phyloP scores from a whole-genome alignment of 495 filamentous ascomycete genomes.

The Haplographium delicatum region DNA sequence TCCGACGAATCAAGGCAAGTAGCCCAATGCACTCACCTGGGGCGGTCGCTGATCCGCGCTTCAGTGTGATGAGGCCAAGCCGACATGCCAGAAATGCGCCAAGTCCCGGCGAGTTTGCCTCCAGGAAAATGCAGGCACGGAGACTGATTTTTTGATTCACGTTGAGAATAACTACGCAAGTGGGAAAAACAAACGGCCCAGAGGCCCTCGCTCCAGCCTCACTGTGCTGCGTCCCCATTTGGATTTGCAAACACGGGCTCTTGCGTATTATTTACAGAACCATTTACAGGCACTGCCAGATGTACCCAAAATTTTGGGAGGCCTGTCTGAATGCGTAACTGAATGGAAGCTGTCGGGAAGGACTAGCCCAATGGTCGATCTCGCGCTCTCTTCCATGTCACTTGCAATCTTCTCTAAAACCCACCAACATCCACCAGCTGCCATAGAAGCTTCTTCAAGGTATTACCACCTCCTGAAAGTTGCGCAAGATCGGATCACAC shows the following conservation, averaged over 20 bases:
- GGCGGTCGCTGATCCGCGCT: no score
- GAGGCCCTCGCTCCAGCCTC: conserved; percentile 29
- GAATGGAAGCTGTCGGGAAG: conserved; percentile 6
- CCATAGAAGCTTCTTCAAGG: conserved; percentile 17
- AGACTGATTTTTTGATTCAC: conserved; percentile 20
- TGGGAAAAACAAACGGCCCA: conserved; percentile 26
- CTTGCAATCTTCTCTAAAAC: conserved; percentile 24
- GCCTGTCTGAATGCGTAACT: conserved; percentile 4
- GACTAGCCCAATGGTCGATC: conserved; percentile 23
- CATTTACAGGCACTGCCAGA: conserved; percentile 17
- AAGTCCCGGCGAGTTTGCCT: conserved; percentile 23
- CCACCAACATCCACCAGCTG: conserved; percentile 22
- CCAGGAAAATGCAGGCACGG: neutral
- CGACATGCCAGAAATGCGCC: conserved; percentile 26
- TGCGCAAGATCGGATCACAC: conserved; percentile 12
- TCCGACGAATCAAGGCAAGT: no score
- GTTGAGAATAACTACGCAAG: conserved; percentile 29
- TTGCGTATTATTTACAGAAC: conserved; percentile 23
- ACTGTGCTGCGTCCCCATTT: conserved; percentile 15
- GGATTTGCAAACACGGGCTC: conserved; percentile 20
- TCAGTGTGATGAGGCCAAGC: no score
- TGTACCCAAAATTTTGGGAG: conserved; percentile 2
- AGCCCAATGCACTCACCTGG: no score
- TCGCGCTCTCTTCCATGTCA: conserved; percentile 25
- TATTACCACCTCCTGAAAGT: conserved; percentile 20